Evolutionary conservation across 2,329 filamentous ascomycete genomes (phyloP), one percentile per base, ranked within the genome.

Genomic region (Xylariaceae sp.): DNA sequence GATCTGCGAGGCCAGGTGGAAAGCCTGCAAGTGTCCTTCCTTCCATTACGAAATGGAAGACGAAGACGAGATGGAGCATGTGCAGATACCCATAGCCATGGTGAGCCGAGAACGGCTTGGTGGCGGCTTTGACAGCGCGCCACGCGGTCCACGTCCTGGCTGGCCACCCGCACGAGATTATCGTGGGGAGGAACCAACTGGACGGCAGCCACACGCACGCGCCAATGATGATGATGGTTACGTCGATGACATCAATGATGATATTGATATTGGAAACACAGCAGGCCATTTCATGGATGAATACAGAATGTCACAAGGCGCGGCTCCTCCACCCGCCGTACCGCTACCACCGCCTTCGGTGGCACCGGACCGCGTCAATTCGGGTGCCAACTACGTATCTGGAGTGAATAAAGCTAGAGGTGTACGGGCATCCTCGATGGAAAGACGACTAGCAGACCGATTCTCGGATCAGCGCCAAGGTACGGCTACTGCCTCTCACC

Each of bases 1-100:
- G 81, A 79, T 89, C 30, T 96, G 91, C 67, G 90, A 88, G 27
- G 68, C 76, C 34, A 87, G 87, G 63, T 95, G 90, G 89, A 92
- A 89, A 72, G 84, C 78, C 1, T 95, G 90, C 66, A 83, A 88
- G 51, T 95, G 90, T 62, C 86, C 88, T 0, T 89, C 85, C 83
- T 91, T 91, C 74, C 88, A 85, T 67, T 81, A 85, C 63, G 78
- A 82, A 30, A 60, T 68, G 3, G 68, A 73, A 4, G 81, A 84
- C 50, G 73, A 72, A 9, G 83, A 87, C 60, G 74, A 74, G 2
- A 68, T 81, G 7, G 74, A 78, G 11, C 76, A 81, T 55, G 77
- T 83, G 72, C 72, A 76, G 41, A 69, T 79, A 4, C 75, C 78
- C 1, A 67, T 72, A 39, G 67, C 70, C 19, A 64, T 72, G 29